Evolutionary conservation across 768 basidiomycete genomes (phyloP).

Genomic region (Goffeauzyma gilvescens): DNA sequence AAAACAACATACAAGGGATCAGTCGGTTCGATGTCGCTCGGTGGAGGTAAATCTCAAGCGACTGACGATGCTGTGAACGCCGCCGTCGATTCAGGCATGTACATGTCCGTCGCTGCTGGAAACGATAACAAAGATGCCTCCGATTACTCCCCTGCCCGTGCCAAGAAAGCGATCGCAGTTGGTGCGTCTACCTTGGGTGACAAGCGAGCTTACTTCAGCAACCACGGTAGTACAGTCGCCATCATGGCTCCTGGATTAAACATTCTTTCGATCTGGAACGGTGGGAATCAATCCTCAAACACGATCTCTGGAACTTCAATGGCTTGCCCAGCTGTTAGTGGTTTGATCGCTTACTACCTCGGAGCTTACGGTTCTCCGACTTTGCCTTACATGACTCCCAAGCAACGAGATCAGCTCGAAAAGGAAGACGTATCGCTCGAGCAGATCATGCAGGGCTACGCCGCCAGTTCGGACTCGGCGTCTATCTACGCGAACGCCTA

Average conservation of each 20-base stretch:
- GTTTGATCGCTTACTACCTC: conserved; percentile 76
- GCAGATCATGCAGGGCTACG: conserved; percentile 8
- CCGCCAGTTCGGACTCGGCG: neutral
- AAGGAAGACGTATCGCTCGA: neutral
- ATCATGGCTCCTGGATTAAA: conserved; percentile 80
- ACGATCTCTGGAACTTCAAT: conserved; percentile 49
- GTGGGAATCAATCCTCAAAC: conserved; percentile 42
- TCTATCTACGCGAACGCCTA: conserved; percentile 31
- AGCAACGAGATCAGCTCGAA: conserved; percentile 39
- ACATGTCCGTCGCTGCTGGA: conserved; percentile 95
- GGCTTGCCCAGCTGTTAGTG: conserved; percentile 72
- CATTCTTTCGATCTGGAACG: conserved; percentile 74
- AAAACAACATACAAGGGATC: conserved; percentile 78
- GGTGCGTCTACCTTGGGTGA: conserved; percentile 46
- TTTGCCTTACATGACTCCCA: conserved; percentile 10
- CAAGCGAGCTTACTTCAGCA: conserved; percentile 49
- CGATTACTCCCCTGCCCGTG: conserved; percentile 73
- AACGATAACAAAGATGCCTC: conserved; percentile 72
- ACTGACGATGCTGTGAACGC: conserved; percentile 69
- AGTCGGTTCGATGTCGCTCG: conserved; percentile 64
- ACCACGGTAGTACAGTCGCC: conserved; percentile 75
- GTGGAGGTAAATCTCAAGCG: conserved; percentile 74
- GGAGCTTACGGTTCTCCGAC: conserved; percentile 56
- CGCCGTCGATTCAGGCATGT: conserved; percentile 65
- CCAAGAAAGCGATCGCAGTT: conserved; percentile 80